A percentile compares a stretch with the other conserved stretches of the same genome.
phyloP scores from a whole-genome alignment of 768 basidiomycete species.

The Calvatia gigantea region DNA sequence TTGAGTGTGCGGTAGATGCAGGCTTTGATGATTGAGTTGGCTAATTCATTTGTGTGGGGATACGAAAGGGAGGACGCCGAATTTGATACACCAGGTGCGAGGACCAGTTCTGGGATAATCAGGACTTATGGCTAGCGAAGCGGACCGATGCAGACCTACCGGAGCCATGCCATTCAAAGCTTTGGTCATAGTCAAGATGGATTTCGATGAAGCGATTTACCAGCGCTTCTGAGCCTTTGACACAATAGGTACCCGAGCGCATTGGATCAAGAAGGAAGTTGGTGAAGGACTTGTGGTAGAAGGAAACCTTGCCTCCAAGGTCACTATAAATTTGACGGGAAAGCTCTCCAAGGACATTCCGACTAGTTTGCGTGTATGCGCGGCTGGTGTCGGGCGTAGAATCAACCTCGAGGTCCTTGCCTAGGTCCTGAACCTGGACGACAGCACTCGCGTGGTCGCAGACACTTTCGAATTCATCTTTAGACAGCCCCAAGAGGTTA shows the following conservation, averaged over 20 bases:
- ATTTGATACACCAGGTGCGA: too few species aligned
- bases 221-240: not conserved
- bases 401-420: not conserved
- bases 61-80: too few species aligned
- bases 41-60: too few species aligned
- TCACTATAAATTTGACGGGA: too few species aligned
- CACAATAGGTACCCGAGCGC: not conserved
- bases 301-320: not conserved
- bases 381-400: not conserved
- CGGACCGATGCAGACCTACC: too few species aligned
- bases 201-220: not conserved
- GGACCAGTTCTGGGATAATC: too few species aligned
- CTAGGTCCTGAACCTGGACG: not conserved
- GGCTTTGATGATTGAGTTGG: too few species aligned
- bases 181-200: too few species aligned
- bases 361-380: not conserved
- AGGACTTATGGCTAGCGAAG: too few species aligned
- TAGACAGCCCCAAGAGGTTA: not conserved
- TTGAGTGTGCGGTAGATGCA: too few species aligned
- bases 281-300: slow-evolving; percentile 1
- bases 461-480: not conserved
- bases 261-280: not conserved
- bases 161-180: too few species aligned
- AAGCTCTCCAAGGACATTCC: too few species aligned
- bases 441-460: not conserved